These are phyloP conservation scores for Colletotrichum tofieldiae DNA, from an alignment of 2,329 filamentous ascomycete genomes.

Conservation along the genomic window DNA sequence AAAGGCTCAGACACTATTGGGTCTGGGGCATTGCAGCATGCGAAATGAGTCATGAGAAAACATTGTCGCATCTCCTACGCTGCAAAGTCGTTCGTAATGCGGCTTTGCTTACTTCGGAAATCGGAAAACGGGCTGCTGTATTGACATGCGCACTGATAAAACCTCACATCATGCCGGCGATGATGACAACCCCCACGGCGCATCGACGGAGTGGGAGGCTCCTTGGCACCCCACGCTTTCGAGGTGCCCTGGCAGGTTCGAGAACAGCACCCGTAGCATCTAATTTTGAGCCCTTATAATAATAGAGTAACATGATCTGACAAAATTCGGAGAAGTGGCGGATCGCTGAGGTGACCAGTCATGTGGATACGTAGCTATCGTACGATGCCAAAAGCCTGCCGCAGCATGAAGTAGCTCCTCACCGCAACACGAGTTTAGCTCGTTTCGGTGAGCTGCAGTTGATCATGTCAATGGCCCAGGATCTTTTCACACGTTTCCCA, in stretches of 20 bases:
- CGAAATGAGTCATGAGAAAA: too few species aligned
- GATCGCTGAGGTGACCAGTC: background rate
- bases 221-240: background rate
- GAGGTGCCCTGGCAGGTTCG: background rate
- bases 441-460: background rate
- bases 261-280: background rate
- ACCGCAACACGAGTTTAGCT: background rate
- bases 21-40: too few species aligned
- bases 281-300: background rate
- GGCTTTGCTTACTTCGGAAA: background rate
- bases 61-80: too few species aligned
- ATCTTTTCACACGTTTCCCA: background rate
- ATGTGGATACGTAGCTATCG: background rate
- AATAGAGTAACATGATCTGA: slow-evolving; percentile 16
- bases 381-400: background rate
- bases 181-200: background rate
- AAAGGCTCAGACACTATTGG: too few species aligned
- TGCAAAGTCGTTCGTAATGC: too few species aligned
- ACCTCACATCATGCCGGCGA: too few species aligned
- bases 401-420: background rate
- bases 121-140: background rate
- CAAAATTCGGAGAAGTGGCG: background rate
- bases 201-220: background rate
- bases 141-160: background rate
- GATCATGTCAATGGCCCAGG: background rate